phyloP scores from a whole-genome alignment of 768 basidiomycete genomes.

The Cyclocybe cylindracea region DNA sequence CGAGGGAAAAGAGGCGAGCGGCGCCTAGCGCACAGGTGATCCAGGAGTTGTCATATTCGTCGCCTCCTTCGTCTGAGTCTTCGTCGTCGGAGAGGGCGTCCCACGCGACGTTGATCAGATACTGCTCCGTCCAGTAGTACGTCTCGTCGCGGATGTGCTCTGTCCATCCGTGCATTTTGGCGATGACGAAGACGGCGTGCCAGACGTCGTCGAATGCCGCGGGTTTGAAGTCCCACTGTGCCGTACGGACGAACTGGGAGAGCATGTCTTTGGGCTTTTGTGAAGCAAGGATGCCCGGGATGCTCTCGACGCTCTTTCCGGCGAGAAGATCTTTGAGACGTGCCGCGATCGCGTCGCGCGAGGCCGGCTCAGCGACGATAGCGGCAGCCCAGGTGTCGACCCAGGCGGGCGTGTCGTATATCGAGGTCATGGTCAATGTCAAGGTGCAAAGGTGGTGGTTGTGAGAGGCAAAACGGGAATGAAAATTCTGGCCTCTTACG shows the following conservation, averaged over 20 bases:
- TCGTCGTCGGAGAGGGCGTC: background rate
- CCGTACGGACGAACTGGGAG: background rate
- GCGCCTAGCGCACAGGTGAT: background rate
- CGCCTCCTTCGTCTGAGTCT: too few species aligned
- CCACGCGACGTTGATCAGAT: background rate
- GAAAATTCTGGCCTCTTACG: too few species aligned
- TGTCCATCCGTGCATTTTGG: slow-evolving; percentile 1
- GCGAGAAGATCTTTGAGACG: slow-evolving; percentile 2
- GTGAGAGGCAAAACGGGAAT: too few species aligned
- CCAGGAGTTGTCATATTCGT: too few species aligned
- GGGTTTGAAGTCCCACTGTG: slow-evolving; percentile 5
- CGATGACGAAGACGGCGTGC: background rate
- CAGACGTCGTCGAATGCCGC: slow-evolving; percentile 2
- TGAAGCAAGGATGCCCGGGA: background rate
- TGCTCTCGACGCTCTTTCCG: background rate
- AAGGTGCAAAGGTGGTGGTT: too few species aligned
- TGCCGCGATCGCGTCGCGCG: background rate
- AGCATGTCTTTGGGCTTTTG: background rate
- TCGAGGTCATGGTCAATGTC: too few species aligned
- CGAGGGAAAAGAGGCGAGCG: slow-evolving; percentile 4
- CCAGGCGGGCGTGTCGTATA: too few species aligned
- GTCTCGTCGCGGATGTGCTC: background rate
- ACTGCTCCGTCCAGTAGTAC: slow-evolving; percentile 7
- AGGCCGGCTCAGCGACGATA: slow-evolving; percentile 3
- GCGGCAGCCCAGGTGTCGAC: background rate